phyloP scores from a whole-genome alignment of 208 protist genomes.

The Giardia muris region DNA sequence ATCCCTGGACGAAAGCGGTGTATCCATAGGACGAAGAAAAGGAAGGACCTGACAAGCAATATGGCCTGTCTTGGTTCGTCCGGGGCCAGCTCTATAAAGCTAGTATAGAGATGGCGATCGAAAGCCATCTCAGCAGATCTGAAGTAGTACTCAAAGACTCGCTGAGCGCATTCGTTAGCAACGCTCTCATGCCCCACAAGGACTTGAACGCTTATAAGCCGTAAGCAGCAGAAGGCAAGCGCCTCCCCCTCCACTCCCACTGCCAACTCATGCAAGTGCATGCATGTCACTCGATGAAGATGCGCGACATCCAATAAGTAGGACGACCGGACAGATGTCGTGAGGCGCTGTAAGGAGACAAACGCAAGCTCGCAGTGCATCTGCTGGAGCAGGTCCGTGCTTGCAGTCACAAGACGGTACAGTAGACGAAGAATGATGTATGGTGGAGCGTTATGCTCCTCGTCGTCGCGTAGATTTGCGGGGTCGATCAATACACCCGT shows the following conservation, averaged over 20 bases:
- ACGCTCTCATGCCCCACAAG: background rate
- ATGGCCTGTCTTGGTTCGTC: background rate
- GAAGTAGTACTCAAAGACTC: background rate
- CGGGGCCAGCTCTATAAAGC: no score
- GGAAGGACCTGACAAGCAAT: background rate
- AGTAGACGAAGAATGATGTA: no score
- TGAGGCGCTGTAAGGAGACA: background rate
- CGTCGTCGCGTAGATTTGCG: no score
- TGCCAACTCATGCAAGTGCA: background rate
- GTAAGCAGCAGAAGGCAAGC: background rate
- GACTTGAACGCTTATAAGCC: background rate
- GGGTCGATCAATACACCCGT: no score
- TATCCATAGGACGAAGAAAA: background rate
- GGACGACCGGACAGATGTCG: background rate
- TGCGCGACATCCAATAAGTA: background rate
- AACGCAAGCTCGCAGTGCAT: background rate
- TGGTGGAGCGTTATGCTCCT: no score
- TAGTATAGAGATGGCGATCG: no score
- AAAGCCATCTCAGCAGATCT: background rate
- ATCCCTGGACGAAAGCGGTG: background rate
- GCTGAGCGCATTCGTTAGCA: background rate
- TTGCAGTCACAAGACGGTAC: no score
- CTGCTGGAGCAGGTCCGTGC: no score
- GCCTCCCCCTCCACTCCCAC: background rate
- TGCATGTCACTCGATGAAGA: background rate